Evolutionary conservation across 306 rosid species (phyloP), one percentile per base, ranked within the genome.

Genomic region (Lathyrus tuberosus): DNA sequence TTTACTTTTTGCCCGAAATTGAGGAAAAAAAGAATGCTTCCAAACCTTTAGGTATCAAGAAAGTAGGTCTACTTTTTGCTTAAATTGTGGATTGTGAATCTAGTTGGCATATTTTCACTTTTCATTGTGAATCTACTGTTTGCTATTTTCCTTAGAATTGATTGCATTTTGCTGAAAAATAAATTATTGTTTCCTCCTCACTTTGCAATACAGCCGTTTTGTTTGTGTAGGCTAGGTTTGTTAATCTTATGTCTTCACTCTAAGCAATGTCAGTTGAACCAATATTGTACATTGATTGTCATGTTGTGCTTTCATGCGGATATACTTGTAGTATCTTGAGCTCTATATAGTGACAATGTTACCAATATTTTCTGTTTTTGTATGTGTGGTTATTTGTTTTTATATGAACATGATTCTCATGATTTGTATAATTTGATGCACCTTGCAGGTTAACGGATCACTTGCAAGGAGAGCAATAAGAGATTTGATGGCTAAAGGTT

Each of bases 401-500:
- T 31, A 3, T 47, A 22, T 40, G 15, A 16, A n/a, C 16, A 10
- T 30, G 4, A 11, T 16, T 59, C 42, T 67, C 5, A 41, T 64
- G 3, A 41, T 54, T 48, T 67, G 26, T 15, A 15, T 7, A 59
- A 59, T 59, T 59, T 14, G 24, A 10, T 79, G 42, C 12, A 24
- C 54, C 40, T 41, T 33, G 12, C 86, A 87, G 89, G 70, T 89
- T 58, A 89, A 72, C 57, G 96, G 96, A 65, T 89, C 89, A 26
- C 89, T 89, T 16, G 91, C 96, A 15, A 83, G 96, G 85, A 79
- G 62, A 77, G 88, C 96, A 1, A 89, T 89, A 0, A 84, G 78
- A 62, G 92, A 89, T 5, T 69, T 89, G 81, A 84, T 89, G 91
- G 88, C 92, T 0, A 79, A 84, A 61, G 96, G 91, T 10, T 69